phyloP scores from a whole-genome alignment of 2,329 filamentous ascomycete genomes.

The Drechslera avenae region DNA sequence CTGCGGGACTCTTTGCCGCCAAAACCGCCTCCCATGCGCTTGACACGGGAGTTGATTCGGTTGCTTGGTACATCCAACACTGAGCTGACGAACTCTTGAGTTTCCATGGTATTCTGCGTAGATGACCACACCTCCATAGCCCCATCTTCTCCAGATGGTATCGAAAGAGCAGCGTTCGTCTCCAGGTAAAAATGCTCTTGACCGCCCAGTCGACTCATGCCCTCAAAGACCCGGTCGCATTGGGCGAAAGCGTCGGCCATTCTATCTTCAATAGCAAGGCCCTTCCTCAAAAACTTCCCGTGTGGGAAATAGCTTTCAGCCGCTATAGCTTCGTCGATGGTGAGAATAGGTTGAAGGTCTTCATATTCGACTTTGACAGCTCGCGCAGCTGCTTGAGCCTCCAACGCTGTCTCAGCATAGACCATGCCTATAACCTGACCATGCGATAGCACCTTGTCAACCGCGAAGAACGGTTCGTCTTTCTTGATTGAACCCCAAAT shows the following conservation, averaged over 20 bases:
- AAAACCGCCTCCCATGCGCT: slow-evolving; percentile 89
- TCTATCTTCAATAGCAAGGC: slow-evolving; percentile 58
- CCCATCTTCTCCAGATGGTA: slow-evolving; percentile 88
- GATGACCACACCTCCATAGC: slow-evolving; percentile 81
- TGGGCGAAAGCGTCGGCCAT: slow-evolving; percentile 74
- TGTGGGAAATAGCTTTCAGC: slow-evolving; percentile 84
- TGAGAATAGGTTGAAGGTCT: slow-evolving; percentile 81
- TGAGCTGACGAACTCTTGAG: slow-evolving; percentile 71
- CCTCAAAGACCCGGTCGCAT: slow-evolving; percentile 82
- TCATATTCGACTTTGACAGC: slow-evolving; percentile 89
- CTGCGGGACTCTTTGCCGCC: slow-evolving; percentile 92
- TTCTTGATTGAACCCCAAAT: slow-evolving; percentile 82
- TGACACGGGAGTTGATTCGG: slow-evolving; percentile 86
- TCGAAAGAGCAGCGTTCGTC: slow-evolving; percentile 80
- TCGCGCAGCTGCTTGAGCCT: slow-evolving; percentile 78
- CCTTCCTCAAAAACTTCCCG: slow-evolving; percentile 78
- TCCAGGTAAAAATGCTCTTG: slow-evolving; percentile 98
- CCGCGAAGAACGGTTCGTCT: slow-evolving; percentile 89
- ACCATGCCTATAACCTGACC: slow-evolving; percentile 92
- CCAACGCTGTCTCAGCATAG: slow-evolving; percentile 75
- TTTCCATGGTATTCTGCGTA: slow-evolving; percentile 49
- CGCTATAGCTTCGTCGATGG: slow-evolving; percentile 92
- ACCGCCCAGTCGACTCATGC: slow-evolving; percentile 82
- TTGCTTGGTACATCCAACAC: slow-evolving; percentile 83
- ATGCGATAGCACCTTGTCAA: slow-evolving; percentile 81